Evolutionary conservation across 805 yeast species (phyloP).

Genomic region (Wickerhamiella hasegawae): DNA sequence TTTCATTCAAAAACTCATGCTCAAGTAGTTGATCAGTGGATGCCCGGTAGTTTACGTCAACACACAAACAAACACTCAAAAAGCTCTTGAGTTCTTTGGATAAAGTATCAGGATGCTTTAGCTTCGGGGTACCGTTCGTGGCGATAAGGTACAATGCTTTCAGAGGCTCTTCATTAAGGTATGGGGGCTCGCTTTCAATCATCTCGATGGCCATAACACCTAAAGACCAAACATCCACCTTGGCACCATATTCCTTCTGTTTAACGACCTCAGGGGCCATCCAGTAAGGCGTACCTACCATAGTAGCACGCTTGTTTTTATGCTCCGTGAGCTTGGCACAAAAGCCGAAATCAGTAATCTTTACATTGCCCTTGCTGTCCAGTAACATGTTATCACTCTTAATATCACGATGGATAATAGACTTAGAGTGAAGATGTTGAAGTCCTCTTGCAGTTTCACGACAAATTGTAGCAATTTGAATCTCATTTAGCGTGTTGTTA

Average conservation of each 20-base stretch:
- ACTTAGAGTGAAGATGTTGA: conserved; percentile 79
- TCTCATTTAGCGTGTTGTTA: conserved; percentile 65
- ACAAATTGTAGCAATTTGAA: conserved; percentile 85
- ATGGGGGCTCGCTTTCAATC: conserved; percentile 80
- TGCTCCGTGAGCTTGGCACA: conserved; percentile 69
- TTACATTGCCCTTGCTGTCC: conserved; percentile 69
- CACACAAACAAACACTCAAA: conserved; percentile 80
- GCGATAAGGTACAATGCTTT: conserved; percentile 64
- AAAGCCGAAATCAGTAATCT: conserved; percentile 86
- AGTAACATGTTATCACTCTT: conserved; percentile 88
- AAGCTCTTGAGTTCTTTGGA: conserved; percentile 70
- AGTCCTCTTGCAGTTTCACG: conserved; percentile 81
- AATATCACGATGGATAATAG: conserved; percentile 91
- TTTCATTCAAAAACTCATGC: conserved; percentile 36
- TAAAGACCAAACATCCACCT: conserved; percentile 69
- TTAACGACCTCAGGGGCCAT: conserved; percentile 81
- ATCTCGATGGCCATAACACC: conserved; percentile 79
- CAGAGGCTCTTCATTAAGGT: conserved; percentile 62
- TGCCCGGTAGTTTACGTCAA: conserved; percentile 84
- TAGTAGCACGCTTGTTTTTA: conserved; percentile 58
- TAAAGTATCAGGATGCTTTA: conserved; percentile 51
- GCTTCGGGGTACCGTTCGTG: conserved; percentile 66
- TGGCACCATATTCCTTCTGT: conserved; percentile 66
- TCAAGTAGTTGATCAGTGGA: conserved; percentile 72
- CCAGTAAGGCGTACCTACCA: conserved; percentile 86